Evolutionary conservation across 192 early-diverging fungal species (phyloP), one percentile per base, ranked within the genome.

Genomic region (Coemansia sp.): DNA sequence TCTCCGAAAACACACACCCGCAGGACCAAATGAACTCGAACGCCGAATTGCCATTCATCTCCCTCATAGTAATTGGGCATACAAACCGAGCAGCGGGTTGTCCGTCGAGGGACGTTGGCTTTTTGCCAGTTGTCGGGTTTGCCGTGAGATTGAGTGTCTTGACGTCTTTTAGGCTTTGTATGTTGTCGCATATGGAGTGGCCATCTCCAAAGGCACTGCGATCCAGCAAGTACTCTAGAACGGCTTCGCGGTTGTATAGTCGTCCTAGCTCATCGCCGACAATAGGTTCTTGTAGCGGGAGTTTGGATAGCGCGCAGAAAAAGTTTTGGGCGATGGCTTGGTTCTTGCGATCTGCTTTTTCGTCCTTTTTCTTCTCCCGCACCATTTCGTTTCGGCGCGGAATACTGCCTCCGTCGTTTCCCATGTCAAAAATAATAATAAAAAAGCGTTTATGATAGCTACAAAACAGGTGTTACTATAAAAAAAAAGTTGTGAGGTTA

Each of bases 191-290:
- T 3, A 58, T 58, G 5, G 55, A 58, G 39, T 66, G 70, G n/a
- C 80, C 87, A 59, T 91, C 90, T 21, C 92, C 90, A 67, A 78
- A 91, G 21, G 65, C 73, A 27, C 63, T 83, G 53, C 78, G 78
- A 25, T 73, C 75, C 0, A 92, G 73, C 6, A 93, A 76, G 58
- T 81, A 87, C 50, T 89, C 84, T 0, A 93, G 64, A 38, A 93
- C 65, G 0, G 86, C 77, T n/a, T 88, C 87, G 64, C 90, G 90
- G 73, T 92, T 92, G 83, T 91, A 94, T 34, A 94, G 78, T 14
- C 86, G 84, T 0, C 92, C 92, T 5, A 92, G 77, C 9, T 62
- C 74, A 58, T 85, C 82, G 14, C 74, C 75, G 14, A 91, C 90
- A 9, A 94, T 68, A 0, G 92, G 92, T 25, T 70, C 64, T 23